A percentile compares a stretch with the other conserved stretches of the same genome.
Conservation (phyloP, 345 rosid genomes). For the Aurinia saxatilis region DNA sequence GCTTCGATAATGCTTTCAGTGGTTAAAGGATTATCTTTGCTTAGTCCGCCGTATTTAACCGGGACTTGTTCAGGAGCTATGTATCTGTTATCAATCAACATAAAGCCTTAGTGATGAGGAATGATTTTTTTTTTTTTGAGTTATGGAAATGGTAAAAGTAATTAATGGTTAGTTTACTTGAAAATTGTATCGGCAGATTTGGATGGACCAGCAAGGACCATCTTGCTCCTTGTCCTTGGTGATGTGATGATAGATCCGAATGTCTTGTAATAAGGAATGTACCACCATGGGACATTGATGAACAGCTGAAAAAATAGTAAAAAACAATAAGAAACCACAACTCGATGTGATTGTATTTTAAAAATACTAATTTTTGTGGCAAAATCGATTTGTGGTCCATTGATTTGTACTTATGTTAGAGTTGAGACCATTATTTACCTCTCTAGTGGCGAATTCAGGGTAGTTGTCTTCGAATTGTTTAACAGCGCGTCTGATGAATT, state of each 20-base stretch:
- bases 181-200: slow-evolving; percentile 73
- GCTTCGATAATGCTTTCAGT: slow-evolving; percentile 43
- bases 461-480: slow-evolving; percentile 63
- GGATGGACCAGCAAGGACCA: slow-evolving; percentile 76
- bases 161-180: slow-evolving; percentile 38
- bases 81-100: slow-evolving; percentile 39
- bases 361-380: too few species aligned
- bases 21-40: slow-evolving; percentile 45
- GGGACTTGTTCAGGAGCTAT: slow-evolving; percentile 65
- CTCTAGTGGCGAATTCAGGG: slow-evolving; percentile 56
- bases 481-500: slow-evolving; percentile 58
- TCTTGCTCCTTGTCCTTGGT: slow-evolving; percentile 91
- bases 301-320: slow-evolving; percentile 45
- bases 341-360: too few species aligned
- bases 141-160: neutral
- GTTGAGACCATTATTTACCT: slow-evolving; percentile 27
- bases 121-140: neutral
- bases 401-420: too few species aligned
- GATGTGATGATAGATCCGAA: slow-evolving; percentile 72
- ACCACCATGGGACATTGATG: slow-evolving; percentile 99
- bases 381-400: too few species aligned
- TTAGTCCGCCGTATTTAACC: slow-evolving; percentile 54
- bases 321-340: neutral
- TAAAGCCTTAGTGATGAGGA: neutral
- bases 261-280: slow-evolving; percentile 69